Evolutionary conservation across 768 basidiomycete genomes (phyloP).

Genomic region (Podaxis sp.): DNA sequence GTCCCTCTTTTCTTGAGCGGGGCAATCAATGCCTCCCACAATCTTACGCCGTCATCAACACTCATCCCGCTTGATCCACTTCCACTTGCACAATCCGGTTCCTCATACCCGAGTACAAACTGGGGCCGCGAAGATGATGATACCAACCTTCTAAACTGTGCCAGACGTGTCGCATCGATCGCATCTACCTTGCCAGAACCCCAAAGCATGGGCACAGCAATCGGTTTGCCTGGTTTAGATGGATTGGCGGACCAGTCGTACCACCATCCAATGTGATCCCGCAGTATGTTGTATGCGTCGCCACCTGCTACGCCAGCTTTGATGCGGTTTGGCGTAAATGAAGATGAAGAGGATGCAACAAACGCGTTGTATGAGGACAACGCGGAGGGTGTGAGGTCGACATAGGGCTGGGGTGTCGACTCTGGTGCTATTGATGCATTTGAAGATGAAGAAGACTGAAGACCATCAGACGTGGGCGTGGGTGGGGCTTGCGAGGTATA

Average conservation of each 20-base stretch:
- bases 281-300: conserved; percentile 37
- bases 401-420: not conserved
- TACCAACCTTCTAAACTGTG: conserved; percentile 34
- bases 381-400: not conserved
- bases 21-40: conserved; percentile 42
- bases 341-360: not conserved
- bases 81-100: conserved; percentile 46
- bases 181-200: conserved; percentile 39
- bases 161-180: conserved; percentile 38
- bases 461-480: not conserved
- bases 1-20: conserved; percentile 41
- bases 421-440: not conserved
- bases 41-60: conserved; percentile 37
- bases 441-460: not conserved
- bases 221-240: conserved; percentile 36
- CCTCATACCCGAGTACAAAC: conserved; percentile 47
- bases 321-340: conserved; percentile 40
- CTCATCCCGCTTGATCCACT: conserved; percentile 45
- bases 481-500: not conserved
- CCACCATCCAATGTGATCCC: conserved; percentile 49
- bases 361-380: not conserved
- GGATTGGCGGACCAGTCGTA: conserved; percentile 49
- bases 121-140: conserved; percentile 24
- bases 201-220: conserved; percentile 50
- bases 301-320: conserved; percentile 50